A percentile compares a stretch with the other conserved stretches of the same genome.
Evolutionary conservation across 805 yeast genomes (phyloP).

Genomic region (Monosporozyma siamensis): DNA sequence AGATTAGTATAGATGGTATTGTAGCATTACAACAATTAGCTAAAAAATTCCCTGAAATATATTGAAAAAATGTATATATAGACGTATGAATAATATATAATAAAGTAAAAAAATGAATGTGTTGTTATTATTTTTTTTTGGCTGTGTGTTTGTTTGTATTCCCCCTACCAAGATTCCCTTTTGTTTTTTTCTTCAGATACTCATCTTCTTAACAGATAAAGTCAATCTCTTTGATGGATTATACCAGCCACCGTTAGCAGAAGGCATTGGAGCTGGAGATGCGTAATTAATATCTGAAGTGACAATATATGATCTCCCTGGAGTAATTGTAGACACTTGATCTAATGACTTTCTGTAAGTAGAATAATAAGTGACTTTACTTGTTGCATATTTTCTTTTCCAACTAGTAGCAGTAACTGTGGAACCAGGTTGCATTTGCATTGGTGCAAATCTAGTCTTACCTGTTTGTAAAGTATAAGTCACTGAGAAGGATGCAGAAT

Average conservation of each 20-base stretch:
- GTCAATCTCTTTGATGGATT: slow-evolving; percentile 47
- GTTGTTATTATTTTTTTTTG: too few species aligned
- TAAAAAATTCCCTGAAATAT: slow-evolving; percentile 27
- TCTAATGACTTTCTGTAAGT: slow-evolving; percentile 30
- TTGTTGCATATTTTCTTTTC: slow-evolving; percentile 57
- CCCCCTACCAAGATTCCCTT: too few species aligned
- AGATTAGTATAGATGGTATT: slow-evolving; percentile 26
- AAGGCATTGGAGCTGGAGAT: slow-evolving; percentile 59
- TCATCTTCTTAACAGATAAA: slow-evolving; percentile 23
- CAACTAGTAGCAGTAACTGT: slow-evolving; percentile 57
- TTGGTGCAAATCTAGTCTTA: slow-evolving; percentile 72
- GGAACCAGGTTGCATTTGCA: slow-evolving; percentile 82
- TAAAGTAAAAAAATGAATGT: background rate
- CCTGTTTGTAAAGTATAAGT: slow-evolving; percentile 79
- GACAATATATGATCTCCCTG: slow-evolving; percentile 72
- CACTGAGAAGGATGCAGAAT: slow-evolving; percentile 47
- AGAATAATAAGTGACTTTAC: slow-evolving; percentile 53
- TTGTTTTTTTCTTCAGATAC: background rate
- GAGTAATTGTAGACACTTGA: slow-evolving; percentile 62
- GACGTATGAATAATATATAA: background rate
- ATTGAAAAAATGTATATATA: slow-evolving; percentile 8
- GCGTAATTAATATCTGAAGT: slow-evolving; percentile 61
- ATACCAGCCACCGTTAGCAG: slow-evolving; percentile 49
- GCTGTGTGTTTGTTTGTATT: too few species aligned
- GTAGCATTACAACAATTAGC: slow-evolving; percentile 25